Conservation (phyloP, 1,139 yeast species). For the Nakaseomyces glabratus region DNA sequence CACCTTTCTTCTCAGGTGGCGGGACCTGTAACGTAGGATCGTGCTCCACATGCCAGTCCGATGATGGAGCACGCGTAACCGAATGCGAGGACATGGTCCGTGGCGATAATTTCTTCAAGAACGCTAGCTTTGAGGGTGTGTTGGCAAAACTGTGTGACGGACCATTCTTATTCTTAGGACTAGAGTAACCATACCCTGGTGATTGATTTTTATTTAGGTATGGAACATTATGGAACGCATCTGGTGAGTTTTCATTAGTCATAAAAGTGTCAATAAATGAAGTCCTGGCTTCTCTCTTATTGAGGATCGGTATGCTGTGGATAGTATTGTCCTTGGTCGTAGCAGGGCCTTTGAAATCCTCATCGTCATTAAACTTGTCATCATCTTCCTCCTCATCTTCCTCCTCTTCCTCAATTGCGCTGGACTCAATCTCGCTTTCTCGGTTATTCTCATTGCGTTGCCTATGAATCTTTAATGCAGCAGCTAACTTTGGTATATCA, state of each 20-base stretch:
- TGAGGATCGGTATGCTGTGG: conserved; percentile 16
- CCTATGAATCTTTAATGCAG: neutral
- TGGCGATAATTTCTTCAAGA: conserved; percentile 9
- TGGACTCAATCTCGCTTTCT: conserved; percentile 4
- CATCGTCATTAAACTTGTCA: conserved; percentile 3
- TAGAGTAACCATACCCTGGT: conserved; percentile 9
- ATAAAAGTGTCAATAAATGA: conserved; percentile 24
- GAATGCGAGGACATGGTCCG: conserved; percentile 1
- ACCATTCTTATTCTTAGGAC: conserved; percentile 16
- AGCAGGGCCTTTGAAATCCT: neutral
- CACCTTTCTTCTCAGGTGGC: too few relatives aligned
- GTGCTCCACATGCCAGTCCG: conserved; percentile 5
- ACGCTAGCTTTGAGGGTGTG: conserved; percentile 11
- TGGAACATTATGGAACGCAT: neutral
- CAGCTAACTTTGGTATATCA: neutral
- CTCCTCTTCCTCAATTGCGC: conserved; percentile 15
- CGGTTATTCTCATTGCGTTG: neutral
- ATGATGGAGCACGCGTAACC: neutral
- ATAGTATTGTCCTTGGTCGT: neutral
- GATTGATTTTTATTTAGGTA: conserved; percentile 9
- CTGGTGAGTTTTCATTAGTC: conserved; percentile 10
- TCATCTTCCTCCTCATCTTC: conserved; percentile 11
- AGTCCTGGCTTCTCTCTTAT: conserved; percentile 18
- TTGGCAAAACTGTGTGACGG: conserved; percentile 13
- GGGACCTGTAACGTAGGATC: too few relatives aligned